phyloP scores from a whole-genome alignment of 805 yeast species.

The Clavispora vitiphila region DNA sequence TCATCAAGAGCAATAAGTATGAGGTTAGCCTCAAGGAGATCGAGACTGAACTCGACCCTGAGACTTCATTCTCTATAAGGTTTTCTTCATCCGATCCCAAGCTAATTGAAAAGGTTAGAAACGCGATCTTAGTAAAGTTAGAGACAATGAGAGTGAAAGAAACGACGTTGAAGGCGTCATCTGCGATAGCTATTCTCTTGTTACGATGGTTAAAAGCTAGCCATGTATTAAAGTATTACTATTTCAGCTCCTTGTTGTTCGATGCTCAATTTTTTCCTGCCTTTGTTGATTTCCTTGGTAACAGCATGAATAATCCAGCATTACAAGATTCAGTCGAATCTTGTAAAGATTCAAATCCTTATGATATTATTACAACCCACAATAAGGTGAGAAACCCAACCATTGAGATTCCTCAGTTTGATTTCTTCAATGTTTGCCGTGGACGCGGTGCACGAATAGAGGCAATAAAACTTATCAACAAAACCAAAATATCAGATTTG shows the following conservation, averaged over 20 bases:
- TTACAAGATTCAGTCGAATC: conserved; percentile 20
- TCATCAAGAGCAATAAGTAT: conserved; percentile 49
- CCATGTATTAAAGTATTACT: conserved; percentile 77
- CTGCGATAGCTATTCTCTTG: conserved; percentile 48
- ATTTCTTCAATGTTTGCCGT: conserved; percentile 36
- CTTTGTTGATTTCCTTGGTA: conserved; percentile 28
- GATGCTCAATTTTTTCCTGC: conserved; percentile 57
- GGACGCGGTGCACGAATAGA: conserved; percentile 11
- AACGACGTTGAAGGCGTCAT: conserved; percentile 52
- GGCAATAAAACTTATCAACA: conserved; percentile 27
- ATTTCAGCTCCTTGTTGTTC: conserved; percentile 62
- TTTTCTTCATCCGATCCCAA: conserved; percentile 6
- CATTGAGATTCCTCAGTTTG: conserved; percentile 25
- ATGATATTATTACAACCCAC: conserved; percentile 31
- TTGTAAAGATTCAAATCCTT: conserved; percentile 19
- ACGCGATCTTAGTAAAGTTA: conserved; percentile 35
- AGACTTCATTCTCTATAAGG: conserved; percentile 21
- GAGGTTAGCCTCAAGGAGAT: conserved; percentile 32
- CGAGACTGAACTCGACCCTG: conserved; percentile 32
- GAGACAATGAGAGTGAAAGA: conserved; percentile 62
- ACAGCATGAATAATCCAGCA: conserved; percentile 32
- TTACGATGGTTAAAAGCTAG: conserved; percentile 74
- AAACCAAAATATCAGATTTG: conserved; percentile 22
- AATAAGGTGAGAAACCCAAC: conserved; percentile 38
- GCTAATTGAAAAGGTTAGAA: conserved; percentile 6